Conservation (phyloP, 2,329 filamentous ascomycete genomes). For the Colletotrichum higginsianum region DNA sequence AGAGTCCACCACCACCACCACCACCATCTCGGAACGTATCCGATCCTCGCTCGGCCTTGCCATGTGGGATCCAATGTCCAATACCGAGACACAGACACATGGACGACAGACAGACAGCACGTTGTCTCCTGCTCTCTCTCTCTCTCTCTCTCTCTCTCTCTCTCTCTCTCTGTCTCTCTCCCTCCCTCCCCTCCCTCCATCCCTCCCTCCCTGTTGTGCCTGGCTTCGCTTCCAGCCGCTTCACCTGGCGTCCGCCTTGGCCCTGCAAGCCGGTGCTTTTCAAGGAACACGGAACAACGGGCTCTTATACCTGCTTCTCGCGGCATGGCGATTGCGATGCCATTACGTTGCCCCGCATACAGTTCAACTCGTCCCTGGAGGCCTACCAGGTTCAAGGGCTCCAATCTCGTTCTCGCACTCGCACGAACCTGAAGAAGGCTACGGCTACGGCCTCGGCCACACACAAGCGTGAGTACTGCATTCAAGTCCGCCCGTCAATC, state of each 20-base stretch:
- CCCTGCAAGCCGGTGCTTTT: too few relatives aligned
- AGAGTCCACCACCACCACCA: neutral
- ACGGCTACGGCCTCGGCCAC: slow-evolving; percentile 10
- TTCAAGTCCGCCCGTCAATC: neutral
- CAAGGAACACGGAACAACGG: too few relatives aligned
- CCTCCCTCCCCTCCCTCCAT: too few relatives aligned
- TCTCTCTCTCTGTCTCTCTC: too few relatives aligned
- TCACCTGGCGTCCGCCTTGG: neutral
- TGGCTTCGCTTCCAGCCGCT: neutral
- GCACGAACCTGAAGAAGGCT: neutral
- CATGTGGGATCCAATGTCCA: slow-evolving; percentile 4
- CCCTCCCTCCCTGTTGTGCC: neutral
- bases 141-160: too few relatives aligned
- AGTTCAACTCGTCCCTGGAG: neutral
- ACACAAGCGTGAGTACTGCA: neutral
- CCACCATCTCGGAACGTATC: slow-evolving; percentile 3
- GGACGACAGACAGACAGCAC: too few relatives aligned
- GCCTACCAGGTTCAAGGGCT: too few relatives aligned
- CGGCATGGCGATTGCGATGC: neutral
- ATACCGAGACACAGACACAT: neutral
- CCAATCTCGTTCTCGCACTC: slow-evolving; percentile 9
- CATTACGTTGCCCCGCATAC: neutral
- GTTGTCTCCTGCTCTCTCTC: neutral
- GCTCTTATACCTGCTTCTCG: too few relatives aligned
- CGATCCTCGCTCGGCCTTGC: slow-evolving; percentile 4